phyloP scores from a whole-genome alignment of 2,329 filamentous ascomycete genomes.

The Talaromyces sp. region DNA sequence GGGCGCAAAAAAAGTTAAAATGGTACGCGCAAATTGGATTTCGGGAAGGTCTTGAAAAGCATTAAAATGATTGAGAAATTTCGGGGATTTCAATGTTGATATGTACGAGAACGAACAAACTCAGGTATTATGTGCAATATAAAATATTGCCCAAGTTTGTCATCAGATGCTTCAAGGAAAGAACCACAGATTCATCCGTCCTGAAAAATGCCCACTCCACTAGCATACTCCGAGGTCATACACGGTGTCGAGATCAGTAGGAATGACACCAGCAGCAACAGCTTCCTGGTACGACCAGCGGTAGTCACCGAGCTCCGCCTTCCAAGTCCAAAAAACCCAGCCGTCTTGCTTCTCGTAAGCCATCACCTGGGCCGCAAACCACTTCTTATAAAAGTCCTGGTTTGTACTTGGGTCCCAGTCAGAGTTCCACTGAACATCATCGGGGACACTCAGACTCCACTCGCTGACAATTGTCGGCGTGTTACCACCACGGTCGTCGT shows the following conservation, averaged over 20 bases:
- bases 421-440: constrained; percentile 41
- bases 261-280: constrained; percentile 36
- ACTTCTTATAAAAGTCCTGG: constrained; percentile 50
- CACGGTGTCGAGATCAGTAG: constrained; percentile 24
- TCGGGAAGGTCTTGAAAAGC: background rate
- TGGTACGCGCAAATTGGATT: background rate
- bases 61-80: background rate
- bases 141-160: background rate
- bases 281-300: constrained; percentile 31
- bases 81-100: background rate
- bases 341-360: constrained; percentile 52
- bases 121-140: background rate
- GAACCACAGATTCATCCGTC: background rate
- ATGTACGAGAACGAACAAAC: background rate
- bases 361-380: constrained; percentile 54
- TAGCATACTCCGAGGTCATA: constrained; percentile 12
- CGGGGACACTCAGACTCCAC: constrained; percentile 52
- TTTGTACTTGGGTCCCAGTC: constrained; percentile 42
- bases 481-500: constrained; percentile 39
- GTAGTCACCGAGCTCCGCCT: constrained; percentile 39
- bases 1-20: background rate
- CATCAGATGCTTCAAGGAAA: too few relatives aligned
- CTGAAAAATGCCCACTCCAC: background rate
- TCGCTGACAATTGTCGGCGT: constrained; percentile 53
- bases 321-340: constrained; percentile 60